Conservation (phyloP, 805 yeast genomes). For the Wickerhamomyces sydowiorum region DNA sequence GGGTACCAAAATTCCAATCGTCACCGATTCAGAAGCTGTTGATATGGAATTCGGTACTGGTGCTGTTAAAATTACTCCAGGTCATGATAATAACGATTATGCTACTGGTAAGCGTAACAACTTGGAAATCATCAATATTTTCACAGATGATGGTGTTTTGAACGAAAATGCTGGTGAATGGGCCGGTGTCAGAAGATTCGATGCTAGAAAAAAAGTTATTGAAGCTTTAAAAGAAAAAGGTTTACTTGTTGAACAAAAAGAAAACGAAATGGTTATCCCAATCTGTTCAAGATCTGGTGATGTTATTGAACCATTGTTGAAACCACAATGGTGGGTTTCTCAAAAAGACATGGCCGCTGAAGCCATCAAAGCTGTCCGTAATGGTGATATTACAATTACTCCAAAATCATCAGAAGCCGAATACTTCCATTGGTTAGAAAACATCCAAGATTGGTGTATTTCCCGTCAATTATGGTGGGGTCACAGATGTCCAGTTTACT, state of each 20-base stretch:
- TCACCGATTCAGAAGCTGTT: slow-evolving; percentile 88
- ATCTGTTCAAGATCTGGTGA: slow-evolving; percentile 95
- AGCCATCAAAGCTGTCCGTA: slow-evolving; percentile 79
- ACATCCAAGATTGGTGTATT: slow-evolving; percentile 98
- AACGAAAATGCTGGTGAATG: slow-evolving; percentile 94
- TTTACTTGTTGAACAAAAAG: slow-evolving; percentile 76
- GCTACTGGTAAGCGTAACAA: slow-evolving; percentile 91
- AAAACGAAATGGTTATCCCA: slow-evolving; percentile 95
- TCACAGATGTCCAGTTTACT: slow-evolving; percentile 96
- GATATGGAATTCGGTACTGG: slow-evolving; percentile 99
- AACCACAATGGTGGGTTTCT: slow-evolving; percentile 99
- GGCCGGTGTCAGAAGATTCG: slow-evolving; percentile 88
- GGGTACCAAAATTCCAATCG: slow-evolving; percentile 78
- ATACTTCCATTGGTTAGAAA: slow-evolving; percentile 91
- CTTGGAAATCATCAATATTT: slow-evolving; percentile 81
- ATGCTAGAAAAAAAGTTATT: slow-evolving; percentile 83
- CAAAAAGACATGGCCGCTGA: slow-evolving; percentile 84
- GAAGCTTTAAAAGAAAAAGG: slow-evolving; percentile 71
- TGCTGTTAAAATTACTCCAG: slow-evolving; percentile 99
- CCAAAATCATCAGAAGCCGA: slow-evolving; percentile 92
- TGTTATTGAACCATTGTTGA: slow-evolving; percentile 90
- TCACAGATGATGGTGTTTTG: slow-evolving; percentile 87
- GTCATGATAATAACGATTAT: slow-evolving; percentile 97
- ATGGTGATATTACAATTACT: slow-evolving; percentile 72
- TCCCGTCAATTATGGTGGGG: slow-evolving; percentile 97